phyloP scores from a whole-genome alignment of 2,329 filamentous ascomycete species.

The Aurifilum marmelostoma region DNA sequence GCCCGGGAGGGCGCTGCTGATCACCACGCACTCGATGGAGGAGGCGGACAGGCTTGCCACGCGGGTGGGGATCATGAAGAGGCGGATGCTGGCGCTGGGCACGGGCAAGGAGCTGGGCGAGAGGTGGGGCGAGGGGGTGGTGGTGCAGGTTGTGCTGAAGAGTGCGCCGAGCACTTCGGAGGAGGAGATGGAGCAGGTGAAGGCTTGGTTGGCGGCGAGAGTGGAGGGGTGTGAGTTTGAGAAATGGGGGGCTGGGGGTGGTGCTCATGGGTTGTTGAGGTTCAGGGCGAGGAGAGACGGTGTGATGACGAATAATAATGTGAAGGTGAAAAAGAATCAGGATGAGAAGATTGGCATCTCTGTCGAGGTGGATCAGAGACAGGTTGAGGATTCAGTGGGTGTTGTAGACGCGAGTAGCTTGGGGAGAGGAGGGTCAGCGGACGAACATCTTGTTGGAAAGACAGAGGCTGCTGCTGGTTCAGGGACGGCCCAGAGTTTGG shows the following conservation, averaged over 20 bases:
- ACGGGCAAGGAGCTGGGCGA: constrained; percentile 72
- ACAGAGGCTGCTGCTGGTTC: background rate
- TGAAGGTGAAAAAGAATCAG: constrained; percentile 4
- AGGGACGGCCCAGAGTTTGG: constrained; percentile 44
- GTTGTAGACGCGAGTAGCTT: constrained; percentile 4
- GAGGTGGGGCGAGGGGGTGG: constrained; percentile 76
- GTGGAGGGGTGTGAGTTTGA: constrained; percentile 72
- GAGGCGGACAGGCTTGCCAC: constrained; percentile 88
- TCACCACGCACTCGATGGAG: constrained; percentile 95
- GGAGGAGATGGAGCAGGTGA: constrained; percentile 68
- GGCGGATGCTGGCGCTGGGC: constrained; percentile 83
- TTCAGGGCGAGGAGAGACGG: constrained; percentile 26
- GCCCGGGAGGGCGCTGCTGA: constrained; percentile 76
- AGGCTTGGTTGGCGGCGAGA: constrained; percentile 63
- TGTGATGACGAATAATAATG: constrained; percentile 26
- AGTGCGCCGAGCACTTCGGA: constrained; percentile 73
- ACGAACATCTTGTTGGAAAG: constrained; percentile 4
- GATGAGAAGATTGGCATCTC: background rate
- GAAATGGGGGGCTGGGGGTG: constrained; percentile 23
- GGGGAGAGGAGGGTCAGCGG: background rate
- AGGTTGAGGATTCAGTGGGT: background rate
- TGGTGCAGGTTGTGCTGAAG: constrained; percentile 79
- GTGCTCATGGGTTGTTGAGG: constrained; percentile 24
- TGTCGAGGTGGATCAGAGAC: background rate
- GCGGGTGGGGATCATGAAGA: constrained; percentile 83